Evolutionary conservation across 2,329 filamentous ascomycete genomes (phyloP).

Genomic region (Dactylellina parvicollis): DNA sequence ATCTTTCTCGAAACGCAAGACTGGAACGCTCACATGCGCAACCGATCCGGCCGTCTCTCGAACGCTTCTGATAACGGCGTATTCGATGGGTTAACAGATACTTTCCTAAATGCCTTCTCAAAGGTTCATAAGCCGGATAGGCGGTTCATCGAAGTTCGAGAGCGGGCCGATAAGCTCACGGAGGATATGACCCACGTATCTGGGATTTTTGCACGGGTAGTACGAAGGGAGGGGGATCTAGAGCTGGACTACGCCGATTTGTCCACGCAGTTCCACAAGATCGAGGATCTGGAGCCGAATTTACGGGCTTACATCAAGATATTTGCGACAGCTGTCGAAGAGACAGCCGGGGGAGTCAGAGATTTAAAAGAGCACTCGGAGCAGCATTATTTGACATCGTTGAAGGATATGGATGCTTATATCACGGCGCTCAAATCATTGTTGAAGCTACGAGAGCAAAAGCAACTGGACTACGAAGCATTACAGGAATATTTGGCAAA

Average conservation of each 20-base stretch:
- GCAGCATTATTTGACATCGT: slow-evolving; percentile 89
- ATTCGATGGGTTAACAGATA: slow-evolving; percentile 94
- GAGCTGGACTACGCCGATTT: slow-evolving; percentile 89
- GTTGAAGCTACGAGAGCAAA: slow-evolving; percentile 92
- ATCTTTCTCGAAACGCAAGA: slow-evolving; percentile 91
- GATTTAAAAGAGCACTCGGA: slow-evolving; percentile 90
- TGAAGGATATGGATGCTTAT: slow-evolving; percentile 96
- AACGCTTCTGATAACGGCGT: slow-evolving; percentile 71
- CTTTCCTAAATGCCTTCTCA: slow-evolving; percentile 94
- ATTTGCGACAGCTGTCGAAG: slow-evolving; percentile 86
- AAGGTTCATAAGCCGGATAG: slow-evolving; percentile 96
- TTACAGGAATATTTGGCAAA: slow-evolving; percentile 95
- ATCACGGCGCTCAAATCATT: slow-evolving; percentile 85
- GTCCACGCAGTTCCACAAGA: slow-evolving; percentile 92
- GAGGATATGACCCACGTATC: slow-evolving; percentile 93
- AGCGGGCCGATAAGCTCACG: slow-evolving; percentile 91
- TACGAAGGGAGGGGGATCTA: slow-evolving; percentile 84
- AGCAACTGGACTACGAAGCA: slow-evolving; percentile 96
- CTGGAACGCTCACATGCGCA: slow-evolving; percentile 96
- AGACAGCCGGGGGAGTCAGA: slow-evolving; percentile 80
- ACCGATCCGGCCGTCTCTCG: slow-evolving; percentile 72
- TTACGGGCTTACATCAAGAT: slow-evolving; percentile 83
- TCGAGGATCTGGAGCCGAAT: slow-evolving; percentile 86
- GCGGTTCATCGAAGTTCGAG: slow-evolving; percentile 91
- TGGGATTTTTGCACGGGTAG: slow-evolving; percentile 92